Percentiles rank a stretch among this genome's conserved stretches.
These are phyloP conservation scores for Aspergillus floridensis DNA, from an alignment of 2,329 filamentous ascomycete species.

Conservation along the genomic window DNA sequence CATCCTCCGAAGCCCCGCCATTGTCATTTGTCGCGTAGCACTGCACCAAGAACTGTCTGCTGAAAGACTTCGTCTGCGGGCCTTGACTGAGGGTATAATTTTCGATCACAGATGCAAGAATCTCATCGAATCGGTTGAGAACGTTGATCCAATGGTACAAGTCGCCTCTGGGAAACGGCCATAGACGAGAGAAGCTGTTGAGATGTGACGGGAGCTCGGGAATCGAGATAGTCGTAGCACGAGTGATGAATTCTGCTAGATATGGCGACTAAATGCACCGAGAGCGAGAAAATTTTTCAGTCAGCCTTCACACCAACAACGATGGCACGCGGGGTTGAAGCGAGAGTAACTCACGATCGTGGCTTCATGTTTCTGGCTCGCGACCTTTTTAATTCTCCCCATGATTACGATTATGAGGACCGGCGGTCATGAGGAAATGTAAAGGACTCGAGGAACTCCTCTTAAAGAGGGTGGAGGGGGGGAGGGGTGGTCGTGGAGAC, in stretches of 20 bases:
- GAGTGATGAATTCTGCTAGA: conserved; percentile 75
- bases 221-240: conserved; percentile 62
- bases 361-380: conserved; percentile 52
- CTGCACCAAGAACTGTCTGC: conserved; percentile 36
- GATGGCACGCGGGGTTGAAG: conserved; percentile 8
- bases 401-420: conserved; percentile 37
- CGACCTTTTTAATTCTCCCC: conserved; percentile 55
- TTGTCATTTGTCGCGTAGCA: conserved; percentile 60
- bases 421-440: conserved; percentile 42
- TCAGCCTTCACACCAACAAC: conserved; percentile 8
- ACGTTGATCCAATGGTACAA: conserved; percentile 97
- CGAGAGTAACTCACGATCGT: conserved; percentile 44
- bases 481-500: conserved; percentile 27
- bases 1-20: conserved; percentile 52
- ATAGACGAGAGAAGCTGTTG: conserved; percentile 76
- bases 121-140: conserved; percentile 86
- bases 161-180: conserved; percentile 94
- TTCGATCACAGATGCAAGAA: conserved; percentile 76
- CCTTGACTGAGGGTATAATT: conserved; percentile 77
- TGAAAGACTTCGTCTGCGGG: conserved; percentile 76
- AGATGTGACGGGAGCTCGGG: conserved; percentile 75
- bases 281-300: conserved; percentile 25
- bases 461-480: conserved; percentile 24
- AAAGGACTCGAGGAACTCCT: conserved; percentile 26
- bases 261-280: conserved; percentile 69